A percentile compares a stretch with the other conserved stretches of the same genome.
Conservation (phyloP, 164 flowering plant species). For the Berberis vulgaris region DNA sequence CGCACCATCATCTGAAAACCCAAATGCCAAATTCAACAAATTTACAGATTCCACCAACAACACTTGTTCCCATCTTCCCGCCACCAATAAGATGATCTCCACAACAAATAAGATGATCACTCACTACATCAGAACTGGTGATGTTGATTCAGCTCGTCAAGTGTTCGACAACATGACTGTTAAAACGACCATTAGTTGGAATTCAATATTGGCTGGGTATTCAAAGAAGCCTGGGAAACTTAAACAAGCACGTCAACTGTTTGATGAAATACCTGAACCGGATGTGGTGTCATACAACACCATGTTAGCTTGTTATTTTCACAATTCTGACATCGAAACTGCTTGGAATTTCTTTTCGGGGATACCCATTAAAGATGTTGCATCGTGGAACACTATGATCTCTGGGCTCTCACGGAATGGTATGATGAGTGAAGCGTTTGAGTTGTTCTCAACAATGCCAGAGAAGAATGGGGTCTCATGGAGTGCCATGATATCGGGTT, state of each 20-base stretch:
- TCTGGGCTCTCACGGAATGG: conserved; percentile 18
- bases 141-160: conserved; percentile 12
- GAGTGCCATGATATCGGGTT: conserved; percentile 26
- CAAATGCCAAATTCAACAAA: conserved; percentile 12
- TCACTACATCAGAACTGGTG: conserved; percentile 9
- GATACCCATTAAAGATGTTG: conserved; percentile 20
- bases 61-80: conserved; percentile 2
- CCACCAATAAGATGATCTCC: background rate
- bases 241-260: conserved; percentile 17
- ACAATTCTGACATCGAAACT: conserved; percentile 9
- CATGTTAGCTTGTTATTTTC: conserved; percentile 21
- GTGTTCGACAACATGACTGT: conserved; percentile 15
- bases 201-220: conserved; percentile 17
- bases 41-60: conserved; percentile 14
- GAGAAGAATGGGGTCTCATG: conserved; percentile 20
- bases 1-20: conserved; percentile 6
- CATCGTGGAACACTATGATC: conserved; percentile 27
- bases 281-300: conserved; percentile 19
- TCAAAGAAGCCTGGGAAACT: conserved; percentile 18
- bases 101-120: conserved; percentile 13
- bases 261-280: conserved; percentile 19
- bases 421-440: conserved; percentile 12
- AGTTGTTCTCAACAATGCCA: conserved; percentile 14
- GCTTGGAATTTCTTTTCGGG: conserved; percentile 15
- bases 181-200: conserved; percentile 19